phyloP scores from a whole-genome alignment of 768 basidiomycete species.

The Phaeotremella fagi region DNA sequence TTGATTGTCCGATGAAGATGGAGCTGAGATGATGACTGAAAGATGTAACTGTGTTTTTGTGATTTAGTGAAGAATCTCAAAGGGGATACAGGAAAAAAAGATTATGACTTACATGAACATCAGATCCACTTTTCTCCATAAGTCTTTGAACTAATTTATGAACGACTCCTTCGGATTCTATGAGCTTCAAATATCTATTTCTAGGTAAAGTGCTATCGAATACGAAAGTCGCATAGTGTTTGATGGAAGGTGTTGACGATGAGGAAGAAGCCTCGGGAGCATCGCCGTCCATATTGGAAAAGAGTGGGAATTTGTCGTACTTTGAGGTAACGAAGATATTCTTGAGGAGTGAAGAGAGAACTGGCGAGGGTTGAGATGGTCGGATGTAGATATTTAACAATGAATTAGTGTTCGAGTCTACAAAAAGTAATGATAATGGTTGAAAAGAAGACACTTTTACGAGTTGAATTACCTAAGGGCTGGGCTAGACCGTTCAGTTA shows the following conservation, averaged over 20 bases:
- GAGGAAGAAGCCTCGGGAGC: slow-evolving; percentile 29
- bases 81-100: background rate
- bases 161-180: slow-evolving; percentile 29
- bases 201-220: slow-evolving; percentile 28
- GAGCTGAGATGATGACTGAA: slow-evolving; percentile 14
- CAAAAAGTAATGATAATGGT: too few relatives aligned
- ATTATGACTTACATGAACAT: slow-evolving; percentile 18
- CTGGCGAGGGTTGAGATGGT: too few relatives aligned
- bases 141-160: slow-evolving; percentile 34
- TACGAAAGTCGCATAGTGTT: slow-evolving; percentile 25
- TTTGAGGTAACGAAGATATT: too few relatives aligned
- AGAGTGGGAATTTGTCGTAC: background rate
- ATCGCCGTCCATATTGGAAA: slow-evolving; percentile 5
- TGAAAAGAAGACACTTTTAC: too few relatives aligned
- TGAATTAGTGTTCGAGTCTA: too few relatives aligned
- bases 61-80: background rate
- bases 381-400: too few relatives aligned
- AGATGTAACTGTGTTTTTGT: slow-evolving; percentile 19
- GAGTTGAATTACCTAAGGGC: too few relatives aligned
- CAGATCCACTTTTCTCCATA: slow-evolving; percentile 36
- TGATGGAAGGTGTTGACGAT: background rate
- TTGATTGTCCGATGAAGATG: background rate
- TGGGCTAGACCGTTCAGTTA: too few relatives aligned
- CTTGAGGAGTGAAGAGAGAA: too few relatives aligned
- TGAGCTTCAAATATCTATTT: slow-evolving; percentile 23